Evolutionary conservation across 1,284 basidiomycete genomes (phyloP).

Genomic region (Trichosporon sp.): DNA sequence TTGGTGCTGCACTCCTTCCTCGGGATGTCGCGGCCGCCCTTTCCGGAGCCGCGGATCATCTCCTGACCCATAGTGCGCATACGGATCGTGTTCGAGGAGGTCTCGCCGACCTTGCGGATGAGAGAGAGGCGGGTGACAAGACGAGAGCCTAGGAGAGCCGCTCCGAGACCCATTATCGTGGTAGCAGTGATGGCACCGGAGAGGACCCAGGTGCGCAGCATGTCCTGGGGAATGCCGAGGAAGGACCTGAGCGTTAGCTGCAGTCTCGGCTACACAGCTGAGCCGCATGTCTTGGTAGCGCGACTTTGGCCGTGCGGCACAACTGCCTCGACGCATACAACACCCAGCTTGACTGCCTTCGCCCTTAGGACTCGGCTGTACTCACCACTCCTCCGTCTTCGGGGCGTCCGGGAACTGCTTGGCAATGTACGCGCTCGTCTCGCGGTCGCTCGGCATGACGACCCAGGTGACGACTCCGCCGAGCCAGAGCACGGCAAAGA

Average conservation of each 20-base stretch:
- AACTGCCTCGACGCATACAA: neutral
- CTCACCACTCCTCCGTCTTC: slow-evolving; percentile 23
- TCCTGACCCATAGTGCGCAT: slow-evolving; percentile 25
- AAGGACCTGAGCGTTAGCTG: slow-evolving; percentile 23
- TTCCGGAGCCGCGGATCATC: slow-evolving; percentile 13
- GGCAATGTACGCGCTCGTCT: slow-evolving; percentile 17
- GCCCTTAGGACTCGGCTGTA: neutral
- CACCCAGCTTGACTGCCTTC: neutral
- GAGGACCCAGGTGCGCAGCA: slow-evolving; percentile 22
- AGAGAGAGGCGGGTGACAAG: slow-evolving; percentile 29
- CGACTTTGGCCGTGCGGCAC: neutral
- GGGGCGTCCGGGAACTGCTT: slow-evolving; percentile 14
- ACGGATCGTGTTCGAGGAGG: slow-evolving; percentile 23
- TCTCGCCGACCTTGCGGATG: slow-evolving; percentile 17
- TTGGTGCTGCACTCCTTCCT: slow-evolving; percentile 11
- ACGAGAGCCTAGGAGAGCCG: slow-evolving; percentile 24
- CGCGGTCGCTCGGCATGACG: slow-evolving; percentile 20
- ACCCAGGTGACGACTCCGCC: slow-evolving; percentile 19
- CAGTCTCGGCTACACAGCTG: neutral
- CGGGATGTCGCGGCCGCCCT: slow-evolving; percentile 24
- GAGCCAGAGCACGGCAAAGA: slow-evolving; percentile 19
- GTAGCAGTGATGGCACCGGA: slow-evolving; percentile 18
- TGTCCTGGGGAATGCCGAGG: slow-evolving; percentile 24
- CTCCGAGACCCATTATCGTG: slow-evolving; percentile 5
- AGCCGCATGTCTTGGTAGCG: too few relatives aligned